phyloP scores from a whole-genome alignment of 176 grass and related monocot genomes.

The Carex scoparia region DNA sequence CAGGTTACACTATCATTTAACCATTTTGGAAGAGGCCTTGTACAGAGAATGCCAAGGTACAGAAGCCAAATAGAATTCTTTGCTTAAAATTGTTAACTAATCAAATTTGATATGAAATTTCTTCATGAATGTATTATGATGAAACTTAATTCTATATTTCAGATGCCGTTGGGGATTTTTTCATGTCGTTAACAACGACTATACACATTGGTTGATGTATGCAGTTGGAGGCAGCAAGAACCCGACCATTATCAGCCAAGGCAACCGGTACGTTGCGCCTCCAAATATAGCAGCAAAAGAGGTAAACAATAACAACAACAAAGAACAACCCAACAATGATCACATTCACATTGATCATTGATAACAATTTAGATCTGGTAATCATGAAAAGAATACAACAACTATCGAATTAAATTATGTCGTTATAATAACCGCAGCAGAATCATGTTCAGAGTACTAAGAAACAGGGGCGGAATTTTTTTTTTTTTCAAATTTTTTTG shows the following conservation, averaged over 20 bases:
- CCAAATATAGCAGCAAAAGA: conserved; percentile 40
- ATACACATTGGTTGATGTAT: conserved; percentile 78
- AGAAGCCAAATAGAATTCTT: background rate
- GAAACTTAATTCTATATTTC: background rate
- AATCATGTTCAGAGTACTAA: background rate
- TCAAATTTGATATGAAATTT: background rate
- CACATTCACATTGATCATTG: background rate
- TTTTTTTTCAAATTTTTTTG: too few relatives aligned
- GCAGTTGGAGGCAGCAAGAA: conserved; percentile 50
- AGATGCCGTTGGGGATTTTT: conserved; percentile 60
- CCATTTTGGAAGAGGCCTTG: conserved; percentile 74
- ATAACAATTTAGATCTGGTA: background rate
- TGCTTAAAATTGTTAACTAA: background rate
- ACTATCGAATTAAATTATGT: background rate
- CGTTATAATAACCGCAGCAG: background rate
- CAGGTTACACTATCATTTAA: conserved; percentile 77
- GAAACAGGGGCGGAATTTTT: background rate
- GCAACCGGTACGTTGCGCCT: conserved; percentile 61
- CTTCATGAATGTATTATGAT: background rate
- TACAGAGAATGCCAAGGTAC: conserved; percentile 77
- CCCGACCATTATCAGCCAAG: conserved; percentile 71
- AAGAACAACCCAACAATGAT: background rate
- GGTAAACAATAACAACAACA: conserved; percentile 21
- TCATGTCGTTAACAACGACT: conserved; percentile 72
- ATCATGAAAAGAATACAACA: background rate